A percentile compares a stretch with the other conserved stretches of the same genome.
Evolutionary conservation across 345 rosid genomes (phyloP).

Genomic region (Camelina hispida): DNA sequence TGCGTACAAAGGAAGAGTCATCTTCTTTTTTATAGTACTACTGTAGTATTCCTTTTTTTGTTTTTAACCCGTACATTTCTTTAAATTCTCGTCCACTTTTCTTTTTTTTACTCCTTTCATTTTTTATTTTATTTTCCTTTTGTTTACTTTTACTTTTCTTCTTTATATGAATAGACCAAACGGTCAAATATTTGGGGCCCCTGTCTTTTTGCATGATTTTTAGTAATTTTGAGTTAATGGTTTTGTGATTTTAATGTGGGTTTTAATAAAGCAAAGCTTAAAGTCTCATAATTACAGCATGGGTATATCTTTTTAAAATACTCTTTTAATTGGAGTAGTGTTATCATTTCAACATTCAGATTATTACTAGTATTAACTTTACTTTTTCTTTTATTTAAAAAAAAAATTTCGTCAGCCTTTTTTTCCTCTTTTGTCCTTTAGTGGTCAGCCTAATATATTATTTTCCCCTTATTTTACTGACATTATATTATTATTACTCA

Average conservation of each 20-base stretch:
- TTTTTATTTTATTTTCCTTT: not conserved
- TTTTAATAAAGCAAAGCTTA: slow-evolving; percentile 39
- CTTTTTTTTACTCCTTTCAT: slow-evolving; percentile 26
- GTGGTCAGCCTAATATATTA: slow-evolving; percentile 24
- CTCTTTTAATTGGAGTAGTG: slow-evolving; percentile 24
- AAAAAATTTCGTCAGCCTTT: slow-evolving; percentile 18
- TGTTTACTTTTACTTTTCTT: slow-evolving; percentile 45
- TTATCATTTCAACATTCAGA: slow-evolving; percentile 44
- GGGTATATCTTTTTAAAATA: slow-evolving; percentile 22
- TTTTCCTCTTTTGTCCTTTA: slow-evolving; percentile 38
- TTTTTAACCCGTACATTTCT: not conserved
- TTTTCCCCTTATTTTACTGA: slow-evolving; percentile 36
- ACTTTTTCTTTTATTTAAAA: slow-evolving; percentile 27
- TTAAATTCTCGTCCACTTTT: not conserved
- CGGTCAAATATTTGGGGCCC: slow-evolving; percentile 48
- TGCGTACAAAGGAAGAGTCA: slow-evolving; percentile 48
- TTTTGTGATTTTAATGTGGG: slow-evolving; percentile 32
- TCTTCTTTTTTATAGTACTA: slow-evolving; percentile 32
- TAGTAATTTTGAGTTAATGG: slow-evolving; percentile 24
- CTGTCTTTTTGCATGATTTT: slow-evolving; percentile 39
- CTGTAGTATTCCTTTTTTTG: slow-evolving; percentile 33
- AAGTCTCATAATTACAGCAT: slow-evolving; percentile 49
- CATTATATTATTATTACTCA: slow-evolving; percentile 19
- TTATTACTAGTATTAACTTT: slow-evolving; percentile 38
- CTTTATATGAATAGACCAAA: slow-evolving; percentile 46